phyloP scores from a whole-genome alignment of 2,329 filamentous ascomycete species.

The Neocatenulostroma microsporum region DNA sequence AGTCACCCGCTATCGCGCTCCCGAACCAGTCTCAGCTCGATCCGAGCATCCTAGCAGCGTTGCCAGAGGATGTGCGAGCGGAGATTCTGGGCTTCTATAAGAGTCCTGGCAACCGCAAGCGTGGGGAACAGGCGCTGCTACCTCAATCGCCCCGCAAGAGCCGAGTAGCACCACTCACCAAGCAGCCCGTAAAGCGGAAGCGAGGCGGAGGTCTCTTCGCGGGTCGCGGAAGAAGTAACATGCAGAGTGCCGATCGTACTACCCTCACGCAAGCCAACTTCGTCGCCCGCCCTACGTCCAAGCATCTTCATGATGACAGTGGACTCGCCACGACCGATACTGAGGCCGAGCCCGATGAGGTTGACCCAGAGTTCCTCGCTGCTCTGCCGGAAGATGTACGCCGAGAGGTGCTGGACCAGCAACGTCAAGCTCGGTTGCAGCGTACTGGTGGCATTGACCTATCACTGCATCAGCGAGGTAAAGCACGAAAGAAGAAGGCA shows the following conservation, averaged over 20 bases:
- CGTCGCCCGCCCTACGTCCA: conserved; percentile 31
- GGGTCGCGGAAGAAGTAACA: conserved; percentile 41
- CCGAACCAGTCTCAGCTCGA: conserved; percentile 72
- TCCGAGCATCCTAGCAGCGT: conserved; percentile 68
- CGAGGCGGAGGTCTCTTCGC: conserved; percentile 45
- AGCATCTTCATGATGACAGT: conserved; percentile 11
- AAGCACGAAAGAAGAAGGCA: conserved; percentile 16
- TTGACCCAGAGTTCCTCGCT: conserved; percentile 67
- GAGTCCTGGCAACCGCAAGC: conserved; percentile 25
- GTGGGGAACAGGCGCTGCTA: conserved; percentile 28
- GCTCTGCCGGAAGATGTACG: conserved; percentile 77
- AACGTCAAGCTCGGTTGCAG: conserved; percentile 54
- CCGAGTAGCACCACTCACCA: conserved; percentile 39
- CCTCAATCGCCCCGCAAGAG: conserved; percentile 50
- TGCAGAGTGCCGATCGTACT: conserved; percentile 42
- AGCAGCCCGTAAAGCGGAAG: conserved; percentile 58
- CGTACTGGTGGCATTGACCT: conserved; percentile 36
- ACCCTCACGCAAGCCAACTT: conserved; percentile 70
- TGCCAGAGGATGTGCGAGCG: conserved; percentile 77
- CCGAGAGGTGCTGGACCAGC: conserved; percentile 68
- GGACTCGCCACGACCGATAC: conserved; percentile 21
- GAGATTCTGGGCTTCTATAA: conserved; percentile 71
- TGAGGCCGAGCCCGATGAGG: conserved; percentile 36
- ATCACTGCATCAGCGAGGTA: conserved; percentile 23
- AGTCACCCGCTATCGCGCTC: conserved; percentile 33